Evolutionary conservation across 2,329 filamentous ascomycete genomes (phyloP).

Genomic region (Conoideocrella luteorostrata): DNA sequence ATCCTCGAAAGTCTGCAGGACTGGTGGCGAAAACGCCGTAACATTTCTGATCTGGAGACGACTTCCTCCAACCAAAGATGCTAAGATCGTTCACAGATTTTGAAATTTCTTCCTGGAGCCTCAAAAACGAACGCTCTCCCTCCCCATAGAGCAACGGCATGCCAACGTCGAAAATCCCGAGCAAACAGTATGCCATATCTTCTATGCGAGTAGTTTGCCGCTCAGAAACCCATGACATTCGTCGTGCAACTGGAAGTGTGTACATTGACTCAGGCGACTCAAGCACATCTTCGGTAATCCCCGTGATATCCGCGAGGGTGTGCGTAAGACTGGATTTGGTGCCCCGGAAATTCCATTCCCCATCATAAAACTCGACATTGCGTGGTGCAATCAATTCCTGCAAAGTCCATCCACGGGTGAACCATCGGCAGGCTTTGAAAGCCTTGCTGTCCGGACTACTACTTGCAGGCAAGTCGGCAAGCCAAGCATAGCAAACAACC

Average conservation of each 20-base stretch:
- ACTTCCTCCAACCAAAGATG: slow-evolving; percentile 7
- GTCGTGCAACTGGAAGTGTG: slow-evolving; percentile 6
- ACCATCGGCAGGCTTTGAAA: slow-evolving; percentile 1
- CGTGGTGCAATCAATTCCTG: slow-evolving; percentile 17
- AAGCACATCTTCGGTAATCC: slow-evolving; percentile 14
- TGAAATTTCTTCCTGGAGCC: slow-evolving; percentile 15
- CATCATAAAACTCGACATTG: slow-evolving; percentile 18
- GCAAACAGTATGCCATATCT: slow-evolving; percentile 17
- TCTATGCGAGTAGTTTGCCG: slow-evolving; percentile 13
- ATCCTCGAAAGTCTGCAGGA: slow-evolving; percentile 5
- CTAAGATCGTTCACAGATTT: slow-evolving; percentile 9
- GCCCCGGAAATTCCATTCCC: slow-evolving; percentile 12
- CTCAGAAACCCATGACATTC: slow-evolving; percentile 15
- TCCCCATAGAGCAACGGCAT: slow-evolving; percentile 19
- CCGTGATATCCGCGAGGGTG: slow-evolving; percentile 16
- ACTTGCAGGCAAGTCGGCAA: background rate
- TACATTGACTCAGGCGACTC: background rate
- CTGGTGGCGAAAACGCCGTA: slow-evolving; percentile 4
- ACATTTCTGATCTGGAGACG: background rate
- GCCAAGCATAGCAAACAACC: slow-evolving; percentile 4
- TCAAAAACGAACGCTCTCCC: slow-evolving; percentile 13
- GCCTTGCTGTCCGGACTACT: background rate
- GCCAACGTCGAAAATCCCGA: slow-evolving; percentile 16
- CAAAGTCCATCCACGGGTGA: no score
- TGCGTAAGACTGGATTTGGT: slow-evolving; percentile 15